Percentiles rank a stretch among this genome's conserved stretches.
phyloP scores from a whole-genome alignment of 2,329 filamentous ascomycete species.

The Tolypocladium ovalisporum region DNA sequence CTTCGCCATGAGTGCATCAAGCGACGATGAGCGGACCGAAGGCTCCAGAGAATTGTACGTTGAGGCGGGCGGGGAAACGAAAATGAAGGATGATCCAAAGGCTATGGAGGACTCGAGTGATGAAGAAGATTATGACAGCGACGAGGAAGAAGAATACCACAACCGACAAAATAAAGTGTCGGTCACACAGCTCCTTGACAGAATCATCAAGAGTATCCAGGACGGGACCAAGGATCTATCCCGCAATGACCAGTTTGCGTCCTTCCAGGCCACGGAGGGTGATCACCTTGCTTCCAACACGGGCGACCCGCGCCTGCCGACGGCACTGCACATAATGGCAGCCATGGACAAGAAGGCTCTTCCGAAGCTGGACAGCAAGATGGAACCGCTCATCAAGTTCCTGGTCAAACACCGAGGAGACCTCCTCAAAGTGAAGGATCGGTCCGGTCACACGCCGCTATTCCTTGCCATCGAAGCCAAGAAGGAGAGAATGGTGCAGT shows the following conservation, averaged over 20 bases:
- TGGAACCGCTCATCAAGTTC: neutral
- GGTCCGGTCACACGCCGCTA: neutral
- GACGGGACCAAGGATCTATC: neutral
- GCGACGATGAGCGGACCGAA: neutral
- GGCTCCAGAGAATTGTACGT: neutral
- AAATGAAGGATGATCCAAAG: neutral
- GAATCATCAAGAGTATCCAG: neutral
- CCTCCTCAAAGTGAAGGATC: neutral
- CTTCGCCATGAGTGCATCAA: neutral
- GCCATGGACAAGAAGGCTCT: neutral
- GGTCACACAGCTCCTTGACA: neutral
- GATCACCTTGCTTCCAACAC: neutral
- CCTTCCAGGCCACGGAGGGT: neutral
- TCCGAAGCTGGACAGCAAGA: neutral
- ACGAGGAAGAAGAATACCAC: neutral
- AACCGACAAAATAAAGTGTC: neutral
- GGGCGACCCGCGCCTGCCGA: neutral
- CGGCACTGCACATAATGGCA: neutral
- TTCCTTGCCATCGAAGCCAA: neutral
- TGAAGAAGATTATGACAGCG: neutral
- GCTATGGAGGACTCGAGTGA: neutral
- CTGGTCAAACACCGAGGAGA: neutral
- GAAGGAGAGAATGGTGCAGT: neutral
- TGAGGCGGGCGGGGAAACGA: neutral
- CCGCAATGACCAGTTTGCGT: neutral